Conservation (phyloP, 1,139 yeast species). For the Suhomyces atakaporum region DNA sequence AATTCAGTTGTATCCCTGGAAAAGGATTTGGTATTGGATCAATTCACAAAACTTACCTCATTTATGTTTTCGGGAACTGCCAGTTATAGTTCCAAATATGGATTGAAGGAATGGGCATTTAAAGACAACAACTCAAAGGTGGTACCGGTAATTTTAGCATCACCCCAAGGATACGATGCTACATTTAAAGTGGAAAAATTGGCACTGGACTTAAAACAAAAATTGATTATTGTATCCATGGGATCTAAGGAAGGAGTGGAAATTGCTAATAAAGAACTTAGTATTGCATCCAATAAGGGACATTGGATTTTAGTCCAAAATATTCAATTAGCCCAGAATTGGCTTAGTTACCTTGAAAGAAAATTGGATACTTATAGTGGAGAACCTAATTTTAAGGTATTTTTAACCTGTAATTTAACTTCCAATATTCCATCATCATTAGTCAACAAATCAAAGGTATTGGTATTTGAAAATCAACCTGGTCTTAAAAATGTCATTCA, state of each 20-base stretch:
- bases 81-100: constrained; percentile 29
- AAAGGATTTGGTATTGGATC: constrained; percentile 20
- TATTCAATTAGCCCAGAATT: constrained; percentile 66
- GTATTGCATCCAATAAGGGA: constrained; percentile 46
- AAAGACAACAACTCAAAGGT: constrained; percentile 1
- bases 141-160: constrained; percentile 54
- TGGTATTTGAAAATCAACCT: constrained; percentile 62
- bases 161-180: constrained; percentile 69
- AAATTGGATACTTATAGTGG: constrained; percentile 31
- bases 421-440: constrained; percentile 58
- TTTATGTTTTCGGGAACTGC: constrained; percentile 29
- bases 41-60: constrained; percentile 19
- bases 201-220: constrained; percentile 30
- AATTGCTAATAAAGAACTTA: constrained; percentile 57
- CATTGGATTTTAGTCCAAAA: constrained; percentile 78
- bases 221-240: constrained; percentile 58
- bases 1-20: constrained; percentile 13
- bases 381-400: constrained; percentile 44
- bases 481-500: constrained; percentile 55
- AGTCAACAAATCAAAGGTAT: constrained; percentile 50
- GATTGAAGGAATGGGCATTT: constrained; percentile 25
- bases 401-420: constrained; percentile 59
- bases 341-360: constrained; percentile 61
- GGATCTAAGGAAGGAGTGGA: constrained; percentile 73
- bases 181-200: constrained; percentile 53